These are phyloP conservation scores for Ambispora gerdemannii DNA, from an alignment of 192 early-diverging fungal genomes.

Conservation along the genomic window DNA sequence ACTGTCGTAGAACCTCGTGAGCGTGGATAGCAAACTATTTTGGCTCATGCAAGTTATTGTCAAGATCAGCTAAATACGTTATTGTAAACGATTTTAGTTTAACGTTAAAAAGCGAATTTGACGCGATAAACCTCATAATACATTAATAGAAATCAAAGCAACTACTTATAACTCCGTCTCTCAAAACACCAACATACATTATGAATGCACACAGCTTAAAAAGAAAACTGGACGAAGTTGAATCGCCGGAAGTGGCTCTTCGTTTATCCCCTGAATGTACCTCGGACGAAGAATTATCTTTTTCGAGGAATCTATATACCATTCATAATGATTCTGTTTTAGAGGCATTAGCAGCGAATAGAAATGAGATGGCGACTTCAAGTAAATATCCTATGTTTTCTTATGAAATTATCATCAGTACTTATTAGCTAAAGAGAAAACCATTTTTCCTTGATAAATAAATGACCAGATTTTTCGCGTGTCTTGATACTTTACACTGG, in stretches of 20 bases:
- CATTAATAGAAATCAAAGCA: no score
- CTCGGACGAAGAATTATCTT: not conserved
- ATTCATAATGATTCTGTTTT: conserved; percentile 18
- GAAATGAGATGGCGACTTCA: conserved; percentile 16
- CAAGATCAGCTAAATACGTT: no score
- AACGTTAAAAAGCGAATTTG: no score
- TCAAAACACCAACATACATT: no score
- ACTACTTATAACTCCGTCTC: no score
- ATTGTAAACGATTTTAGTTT: no score
- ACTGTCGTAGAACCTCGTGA: no score
- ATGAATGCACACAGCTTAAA: not conserved
- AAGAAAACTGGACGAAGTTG: not conserved
- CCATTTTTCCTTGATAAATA: not conserved
- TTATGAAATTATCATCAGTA: not conserved
- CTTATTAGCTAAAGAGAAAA: not conserved
- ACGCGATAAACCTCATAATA: no score
- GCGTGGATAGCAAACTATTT: no score
- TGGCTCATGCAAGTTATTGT: no score
- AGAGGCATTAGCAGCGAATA: not conserved
- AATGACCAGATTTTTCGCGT: conserved; percentile 61
- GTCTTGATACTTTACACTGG: conserved; percentile 94
- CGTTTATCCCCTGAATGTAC: not conserved
- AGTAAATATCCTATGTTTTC: not conserved
- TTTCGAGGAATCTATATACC: not conserved
- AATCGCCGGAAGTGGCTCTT: not conserved